These are phyloP conservation scores for Ceratocystis papillata DNA, from an alignment of 2,329 filamentous ascomycete genomes.

Conservation along the genomic window DNA sequence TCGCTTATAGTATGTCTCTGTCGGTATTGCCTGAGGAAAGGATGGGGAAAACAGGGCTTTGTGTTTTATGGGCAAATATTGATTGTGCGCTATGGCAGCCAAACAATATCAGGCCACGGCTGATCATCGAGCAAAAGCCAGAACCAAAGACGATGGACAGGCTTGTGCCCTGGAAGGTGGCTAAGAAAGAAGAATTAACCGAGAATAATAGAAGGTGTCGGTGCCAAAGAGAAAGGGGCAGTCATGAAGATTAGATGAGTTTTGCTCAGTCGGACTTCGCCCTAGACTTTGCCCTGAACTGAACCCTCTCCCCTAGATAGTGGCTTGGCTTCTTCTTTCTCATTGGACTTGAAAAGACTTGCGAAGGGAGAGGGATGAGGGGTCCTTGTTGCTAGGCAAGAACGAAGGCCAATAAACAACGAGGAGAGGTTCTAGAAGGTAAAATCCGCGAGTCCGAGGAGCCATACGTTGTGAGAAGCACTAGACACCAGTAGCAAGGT, in stretches of 20 bases:
- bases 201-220: slow-evolving; percentile 14
- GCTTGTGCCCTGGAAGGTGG: neutral
- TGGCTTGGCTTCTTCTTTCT: neutral
- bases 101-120: neutral
- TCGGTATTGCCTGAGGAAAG: neutral
- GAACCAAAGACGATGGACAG: neutral
- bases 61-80: slow-evolving; percentile 7
- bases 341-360: slow-evolving; percentile 3
- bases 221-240: slow-evolving; percentile 11
- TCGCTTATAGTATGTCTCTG: slow-evolving; percentile 9
- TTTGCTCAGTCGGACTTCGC: neutral
- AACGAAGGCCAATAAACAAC: too few species aligned
- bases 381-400: slow-evolving; percentile 3
- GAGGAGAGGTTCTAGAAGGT: too few species aligned
- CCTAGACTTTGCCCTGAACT: neutral
- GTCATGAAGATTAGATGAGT: slow-evolving; percentile 9
- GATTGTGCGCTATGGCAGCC: neutral
- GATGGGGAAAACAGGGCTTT: neutral
- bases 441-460: too few species aligned
- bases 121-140: neutral
- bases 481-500: neutral
- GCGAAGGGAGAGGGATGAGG: neutral
- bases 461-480: too few species aligned
- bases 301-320: neutral
- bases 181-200: slow-evolving; percentile 4